Evolutionary conservation across 1,284 basidiomycete genomes (phyloP), one percentile per base, ranked within the genome.

Genomic region (Sporisorium exsertum): DNA sequence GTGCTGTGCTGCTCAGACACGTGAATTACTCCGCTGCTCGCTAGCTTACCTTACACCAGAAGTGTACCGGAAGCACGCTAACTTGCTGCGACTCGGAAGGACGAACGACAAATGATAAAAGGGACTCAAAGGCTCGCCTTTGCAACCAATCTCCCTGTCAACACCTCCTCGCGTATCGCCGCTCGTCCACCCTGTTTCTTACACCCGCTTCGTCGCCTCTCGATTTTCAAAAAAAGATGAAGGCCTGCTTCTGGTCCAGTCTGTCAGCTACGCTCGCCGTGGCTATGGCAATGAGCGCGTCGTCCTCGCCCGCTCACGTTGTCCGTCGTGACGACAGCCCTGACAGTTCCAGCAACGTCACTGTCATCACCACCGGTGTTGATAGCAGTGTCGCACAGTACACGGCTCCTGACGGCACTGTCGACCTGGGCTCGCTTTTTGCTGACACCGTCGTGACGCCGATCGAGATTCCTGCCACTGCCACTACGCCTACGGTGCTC

Each of bases 391-490:
- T 49, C 3, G 46, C 22, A n/a, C 22, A 49, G 24, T 49, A 49
- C 46, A 49, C 46, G 46, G 20, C 24, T 27, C 10, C 7, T 8
- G 46, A 49, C 15, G 46, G 46, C 7, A 8, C 24, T 2, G 6
- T 49, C 26, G 46, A 49, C 26, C 46, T 49, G 8, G 46, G 24
- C 13, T 9, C 24, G 24, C 46, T 49, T 8, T 27, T 49, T 13
- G 46, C 26, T 27, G 46, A 49, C 46, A 24, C 46, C 5, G 46
- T 22, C 10, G 24, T 27, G 24, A 49, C 46, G 12, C 46, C 46
- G 24, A 49, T 49, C 46, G 46, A 49, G 26, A 15, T 49, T 15
- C 46, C 46, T 9, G 13, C 24, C n/a, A 49, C 46, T 49, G 46
- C 46, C 8, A 49, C 46, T 22, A 22, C 46, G 24, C 10, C 46